phyloP scores from a whole-genome alignment of 169 alveolate genomes.

The Eimeria tenella region DNA sequence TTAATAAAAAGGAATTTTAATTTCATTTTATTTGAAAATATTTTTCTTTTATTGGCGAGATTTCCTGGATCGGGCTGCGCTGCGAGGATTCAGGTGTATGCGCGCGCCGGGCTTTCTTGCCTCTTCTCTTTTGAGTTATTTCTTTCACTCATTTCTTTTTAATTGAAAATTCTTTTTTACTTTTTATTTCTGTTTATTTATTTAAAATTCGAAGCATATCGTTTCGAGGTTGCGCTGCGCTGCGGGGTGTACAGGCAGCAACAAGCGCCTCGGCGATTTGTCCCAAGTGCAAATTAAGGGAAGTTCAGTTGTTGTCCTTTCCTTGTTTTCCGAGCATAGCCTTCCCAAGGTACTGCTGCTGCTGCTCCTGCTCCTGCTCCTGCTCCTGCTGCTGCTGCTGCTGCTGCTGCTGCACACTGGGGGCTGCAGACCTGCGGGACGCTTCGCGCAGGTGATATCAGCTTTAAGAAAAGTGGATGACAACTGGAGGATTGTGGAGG shows the following conservation, averaged over 20 bases:
- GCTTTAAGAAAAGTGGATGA: constrained; percentile 36
- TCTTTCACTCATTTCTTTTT: too few species aligned
- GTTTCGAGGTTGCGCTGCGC: neutral
- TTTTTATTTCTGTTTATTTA: too few species aligned
- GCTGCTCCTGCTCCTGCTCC: neutral
- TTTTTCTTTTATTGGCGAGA: too few species aligned
- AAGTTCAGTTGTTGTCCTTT: constrained; percentile 1
- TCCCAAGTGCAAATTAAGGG: constrained; percentile 49
- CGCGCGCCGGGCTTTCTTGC: too few species aligned
- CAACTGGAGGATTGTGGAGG: constrained; percentile 52
- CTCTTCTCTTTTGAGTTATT: too few species aligned
- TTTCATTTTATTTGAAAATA: too few species aligned
- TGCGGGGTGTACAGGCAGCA: constrained; percentile 21
- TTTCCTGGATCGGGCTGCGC: too few species aligned
- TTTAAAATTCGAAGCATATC: too few species aligned
- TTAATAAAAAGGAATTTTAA: too few species aligned
- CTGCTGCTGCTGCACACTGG: neutral
- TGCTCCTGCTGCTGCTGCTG: neutral
- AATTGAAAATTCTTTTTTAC: neutral
- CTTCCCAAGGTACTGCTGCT: constrained; percentile 31
- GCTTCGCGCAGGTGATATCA: constrained; percentile 32
- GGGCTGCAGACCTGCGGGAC: neutral
- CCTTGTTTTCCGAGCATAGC: constrained; percentile 40
- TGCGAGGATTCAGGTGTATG: too few species aligned
- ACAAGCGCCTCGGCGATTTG: constrained; percentile 37